Evolutionary conservation across 2,329 filamentous ascomycete genomes (phyloP).

Genomic region (Cephalotrichum gorgonifer): DNA sequence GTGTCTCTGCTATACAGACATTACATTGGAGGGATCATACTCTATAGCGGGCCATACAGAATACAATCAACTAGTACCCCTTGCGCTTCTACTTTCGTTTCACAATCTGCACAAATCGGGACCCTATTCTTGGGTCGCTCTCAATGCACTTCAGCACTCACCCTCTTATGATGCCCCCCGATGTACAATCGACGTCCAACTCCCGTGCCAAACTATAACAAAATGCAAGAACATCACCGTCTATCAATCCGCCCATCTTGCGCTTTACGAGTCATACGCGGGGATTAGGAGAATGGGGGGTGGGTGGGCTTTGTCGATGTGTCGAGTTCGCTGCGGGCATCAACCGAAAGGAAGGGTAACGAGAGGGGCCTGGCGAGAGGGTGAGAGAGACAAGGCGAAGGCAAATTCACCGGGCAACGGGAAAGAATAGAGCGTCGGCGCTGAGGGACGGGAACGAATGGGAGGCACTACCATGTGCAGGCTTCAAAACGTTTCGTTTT

Average conservation of each 20-base stretch:
- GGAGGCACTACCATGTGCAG: too few species aligned
- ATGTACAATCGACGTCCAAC: background rate
- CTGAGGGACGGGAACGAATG: background rate
- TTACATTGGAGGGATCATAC: too few species aligned
- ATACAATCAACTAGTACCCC: background rate
- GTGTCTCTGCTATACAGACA: background rate
- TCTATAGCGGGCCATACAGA: too few species aligned
- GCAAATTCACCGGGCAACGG: too few species aligned
- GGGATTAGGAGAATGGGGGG: too few species aligned
- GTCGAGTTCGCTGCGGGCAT: background rate
- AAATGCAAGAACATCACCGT: too few species aligned
- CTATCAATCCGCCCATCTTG: slow-evolving; percentile 5
- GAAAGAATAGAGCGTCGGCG: background rate
- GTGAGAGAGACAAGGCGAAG: background rate
- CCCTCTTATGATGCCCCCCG: background rate
- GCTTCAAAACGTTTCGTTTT: background rate
- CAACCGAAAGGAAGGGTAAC: background rate
- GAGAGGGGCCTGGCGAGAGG: background rate
- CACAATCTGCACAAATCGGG: too few species aligned
- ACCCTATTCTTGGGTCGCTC: background rate
- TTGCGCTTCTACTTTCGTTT: background rate
- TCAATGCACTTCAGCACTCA: background rate
- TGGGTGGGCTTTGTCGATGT: background rate
- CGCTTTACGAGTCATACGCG: background rate
- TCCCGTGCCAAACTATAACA: background rate